Evolutionary conservation across 495 filamentous ascomycete genomes (phyloP).

Genomic region (Penicillium cinerascens): DNA sequence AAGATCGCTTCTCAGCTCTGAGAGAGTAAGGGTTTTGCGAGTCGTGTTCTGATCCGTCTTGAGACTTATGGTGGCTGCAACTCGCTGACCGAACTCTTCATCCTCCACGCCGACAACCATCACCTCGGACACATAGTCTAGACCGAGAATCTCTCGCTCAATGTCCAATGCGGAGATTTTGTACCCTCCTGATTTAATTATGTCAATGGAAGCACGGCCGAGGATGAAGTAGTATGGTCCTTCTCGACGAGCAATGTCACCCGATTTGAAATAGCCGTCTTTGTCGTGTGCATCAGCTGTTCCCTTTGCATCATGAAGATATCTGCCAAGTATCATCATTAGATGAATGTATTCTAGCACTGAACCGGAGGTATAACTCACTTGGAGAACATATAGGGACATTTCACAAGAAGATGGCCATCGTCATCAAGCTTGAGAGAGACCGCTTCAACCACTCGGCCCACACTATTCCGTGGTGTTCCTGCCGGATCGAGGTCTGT

Average conservation of each 20-base stretch:
- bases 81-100: constrained; percentile 49
- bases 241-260: constrained; percentile 46
- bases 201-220: constrained; percentile 45
- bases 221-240: constrained; percentile 47
- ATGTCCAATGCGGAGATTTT: constrained; percentile 47
- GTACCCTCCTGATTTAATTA: constrained; percentile 48
- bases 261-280: constrained; percentile 47
- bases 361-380: constrained; percentile 1
- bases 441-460: constrained; percentile 38
- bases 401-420: constrained; percentile 38
- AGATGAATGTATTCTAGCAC: background rate
- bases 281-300: constrained; percentile 29
- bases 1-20: constrained; percentile 39
- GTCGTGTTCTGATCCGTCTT: constrained; percentile 17
- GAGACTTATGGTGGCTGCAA: constrained; percentile 45
- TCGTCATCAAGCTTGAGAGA: constrained; percentile 35
- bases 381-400: constrained; percentile 44
- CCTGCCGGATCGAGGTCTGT: constrained; percentile 31
- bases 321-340: constrained; percentile 17
- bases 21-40: constrained; percentile 27
- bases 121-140: constrained; percentile 38
- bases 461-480: constrained; percentile 35
- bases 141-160: constrained; percentile 39
- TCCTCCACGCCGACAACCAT: constrained; percentile 42
- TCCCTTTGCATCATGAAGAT: constrained; percentile 40